Conservation (phyloP, 805 yeast genomes). For the Kluyveromyces wickerhamii region DNA sequence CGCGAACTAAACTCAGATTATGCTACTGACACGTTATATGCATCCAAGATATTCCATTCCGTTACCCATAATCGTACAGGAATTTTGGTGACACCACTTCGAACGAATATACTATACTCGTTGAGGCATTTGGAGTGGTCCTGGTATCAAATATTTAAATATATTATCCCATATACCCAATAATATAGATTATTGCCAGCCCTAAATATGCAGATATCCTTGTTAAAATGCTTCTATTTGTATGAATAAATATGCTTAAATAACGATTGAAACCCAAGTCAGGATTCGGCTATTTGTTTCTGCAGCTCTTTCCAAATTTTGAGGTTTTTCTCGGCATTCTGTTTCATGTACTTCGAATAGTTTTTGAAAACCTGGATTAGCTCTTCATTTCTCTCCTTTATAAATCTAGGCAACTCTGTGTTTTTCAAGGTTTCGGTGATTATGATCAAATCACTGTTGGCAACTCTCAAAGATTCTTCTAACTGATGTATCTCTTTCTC, state of each 20-base stretch:
- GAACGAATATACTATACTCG: neutral
- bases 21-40: neutral
- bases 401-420: constrained; percentile 27
- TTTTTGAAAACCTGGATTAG: constrained; percentile 18
- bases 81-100: neutral
- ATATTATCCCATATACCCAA: neutral
- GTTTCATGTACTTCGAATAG: constrained; percentile 24
- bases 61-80: neutral
- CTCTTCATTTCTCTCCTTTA: constrained; percentile 18
- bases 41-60: neutral
- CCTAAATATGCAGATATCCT: too few relatives aligned
- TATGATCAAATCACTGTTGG: constrained; percentile 27
- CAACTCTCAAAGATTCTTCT: constrained; percentile 16
- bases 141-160: neutral
- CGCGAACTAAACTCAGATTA: neutral
- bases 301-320: constrained; percentile 24
- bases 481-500: constrained; percentile 20
- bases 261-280: too few relatives aligned
- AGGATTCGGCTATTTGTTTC: neutral
- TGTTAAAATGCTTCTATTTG: too few relatives aligned
- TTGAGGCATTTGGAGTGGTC: neutral
- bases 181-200: too few relatives aligned
- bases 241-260: too few relatives aligned
- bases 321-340: constrained; percentile 23
- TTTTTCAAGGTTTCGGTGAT: constrained; percentile 26